Base-by-base conservation (phyloP, 2,329 filamentous ascomycete species). In the Aspergillus neoniger region DNA sequence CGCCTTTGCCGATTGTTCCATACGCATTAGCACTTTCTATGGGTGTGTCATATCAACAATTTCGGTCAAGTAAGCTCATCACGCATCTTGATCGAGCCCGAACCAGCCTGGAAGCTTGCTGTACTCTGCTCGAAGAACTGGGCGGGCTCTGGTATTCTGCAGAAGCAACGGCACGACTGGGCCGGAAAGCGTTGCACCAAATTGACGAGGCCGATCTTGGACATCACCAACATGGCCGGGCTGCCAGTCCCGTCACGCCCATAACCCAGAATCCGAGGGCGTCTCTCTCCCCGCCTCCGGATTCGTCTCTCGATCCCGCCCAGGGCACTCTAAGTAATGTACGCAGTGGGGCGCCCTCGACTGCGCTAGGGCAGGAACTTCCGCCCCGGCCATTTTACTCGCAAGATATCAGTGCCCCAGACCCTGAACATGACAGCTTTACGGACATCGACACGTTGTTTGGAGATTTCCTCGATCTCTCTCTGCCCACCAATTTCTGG, bases 21-120 rank as follows among this genome's bases (percentile, higher is more conserved):
- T 86, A 86, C 64, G 81, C 83, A 4, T 76, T 86, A 17, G 80
- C 82, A 1, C 74, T 86, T 5, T 82, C 83, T 3, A 77, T 86
- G 61, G 82, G 82, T 2, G 83, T 86, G 1, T 81, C 83, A 2
- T 86, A 86, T 65, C 81, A 84, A 15, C 81, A 85, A 58, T 80
- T 85, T 48, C 82, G 84, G 23, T 80, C 81, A 53, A 81, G 81
- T 59, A 81, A 78, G 54, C 72, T 83, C 9, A 80, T 74, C 55
- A 76, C 72, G 10, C 72, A 77, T 55, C 67, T 70, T 39, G 69
- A 76, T 41, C 72, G 72, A 43, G 72, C 74, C n/a, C 75, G 72
- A 54, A 65, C 68, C 38, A 73, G 73, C 17, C 63, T 79, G n/a
- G 71, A 73, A 52, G 70, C 71, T 17, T 74, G 75, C 32, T 77